phyloP scores from a whole-genome alignment of 441 rosid genomes.

The Raphanus hybrid region DNA sequence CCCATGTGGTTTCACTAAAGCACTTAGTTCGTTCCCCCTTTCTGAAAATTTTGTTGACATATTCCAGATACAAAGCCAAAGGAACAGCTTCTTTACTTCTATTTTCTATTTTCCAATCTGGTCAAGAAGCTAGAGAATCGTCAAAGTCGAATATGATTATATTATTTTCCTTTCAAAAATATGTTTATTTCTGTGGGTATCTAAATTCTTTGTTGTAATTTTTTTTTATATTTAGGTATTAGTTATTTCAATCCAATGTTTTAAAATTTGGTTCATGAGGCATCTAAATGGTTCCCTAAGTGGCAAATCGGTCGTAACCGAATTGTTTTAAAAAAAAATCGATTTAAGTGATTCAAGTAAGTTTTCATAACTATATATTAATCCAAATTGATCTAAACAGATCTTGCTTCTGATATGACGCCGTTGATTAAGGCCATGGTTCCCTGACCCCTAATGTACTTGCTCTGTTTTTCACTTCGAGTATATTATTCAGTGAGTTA shows the following conservation, averaged over 20 bases:
- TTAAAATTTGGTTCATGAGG: no score
- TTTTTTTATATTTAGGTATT: neutral
- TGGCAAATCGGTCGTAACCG: no score
- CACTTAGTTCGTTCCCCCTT: constrained; percentile 22
- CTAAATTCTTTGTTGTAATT: neutral
- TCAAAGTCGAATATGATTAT: neutral
- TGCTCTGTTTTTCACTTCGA: no score
- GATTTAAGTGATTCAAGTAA: no score
- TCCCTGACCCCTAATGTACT: no score
- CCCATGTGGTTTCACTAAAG: constrained; percentile 39
- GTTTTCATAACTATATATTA: no score
- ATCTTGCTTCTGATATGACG: no score
- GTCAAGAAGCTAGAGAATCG: neutral
- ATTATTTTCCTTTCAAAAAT: neutral
- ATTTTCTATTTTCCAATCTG: constrained; percentile 12
- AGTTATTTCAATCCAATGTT: neutral
- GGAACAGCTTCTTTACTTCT: constrained; percentile 23
- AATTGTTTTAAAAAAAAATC: no score
- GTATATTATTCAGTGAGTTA: no score
- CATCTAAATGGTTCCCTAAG: no score
- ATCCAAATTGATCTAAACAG: no score
- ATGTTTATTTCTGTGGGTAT: neutral
- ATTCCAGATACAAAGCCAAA: neutral
- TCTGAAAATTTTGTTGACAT: constrained; percentile 3
- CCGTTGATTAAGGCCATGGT: no score